Conservation (phyloP, 202 grass and related monocot genomes). For the Thinopyrum obtusiflorum region DNA sequence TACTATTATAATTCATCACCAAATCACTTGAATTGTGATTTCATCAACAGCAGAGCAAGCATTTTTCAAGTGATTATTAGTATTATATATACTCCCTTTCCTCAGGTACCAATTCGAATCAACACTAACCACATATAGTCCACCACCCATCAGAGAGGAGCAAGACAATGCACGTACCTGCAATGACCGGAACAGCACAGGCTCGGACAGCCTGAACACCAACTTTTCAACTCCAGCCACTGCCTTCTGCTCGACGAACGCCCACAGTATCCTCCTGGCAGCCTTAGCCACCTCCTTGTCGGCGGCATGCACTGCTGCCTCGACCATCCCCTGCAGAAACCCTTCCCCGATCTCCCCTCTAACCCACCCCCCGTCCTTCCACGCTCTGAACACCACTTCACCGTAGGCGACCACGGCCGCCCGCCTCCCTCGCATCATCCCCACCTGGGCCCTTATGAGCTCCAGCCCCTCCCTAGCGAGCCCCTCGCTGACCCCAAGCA, state of each 20-base stretch:
- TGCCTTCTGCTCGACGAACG: slow-evolving; percentile 63
- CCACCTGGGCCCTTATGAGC: slow-evolving; percentile 72
- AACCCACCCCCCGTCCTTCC: slow-evolving; percentile 63
- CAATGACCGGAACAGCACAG: slow-evolving; percentile 80
- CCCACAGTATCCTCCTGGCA: slow-evolving; percentile 55
- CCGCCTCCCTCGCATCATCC: slow-evolving; percentile 57
- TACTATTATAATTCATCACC: background rate
- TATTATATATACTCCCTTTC: background rate
- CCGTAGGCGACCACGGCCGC: slow-evolving; percentile 68
- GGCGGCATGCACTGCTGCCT: slow-evolving; percentile 56
- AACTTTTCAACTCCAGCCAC: slow-evolving; percentile 76
- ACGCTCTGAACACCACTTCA: slow-evolving; percentile 77
- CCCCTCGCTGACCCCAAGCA: slow-evolving; percentile 65
- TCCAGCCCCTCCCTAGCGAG: slow-evolving; percentile 64
- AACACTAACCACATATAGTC: background rate
- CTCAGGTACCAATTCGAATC: background rate
- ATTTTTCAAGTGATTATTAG: slow-evolving; percentile 1
- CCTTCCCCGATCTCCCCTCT: slow-evolving; percentile 60
- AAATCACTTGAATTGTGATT: background rate
- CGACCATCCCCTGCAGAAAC: slow-evolving; percentile 76
- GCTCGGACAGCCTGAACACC: slow-evolving; percentile 68
- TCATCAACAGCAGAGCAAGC: background rate
- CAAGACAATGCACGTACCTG: slow-evolving; percentile 46
- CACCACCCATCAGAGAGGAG: background rate
- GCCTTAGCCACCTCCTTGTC: slow-evolving; percentile 54